Percentiles rank a stretch among this genome's conserved stretches.
Conservation (phyloP, 768 basidiomycete genomes). For the Pulveroboletus sp. region DNA sequence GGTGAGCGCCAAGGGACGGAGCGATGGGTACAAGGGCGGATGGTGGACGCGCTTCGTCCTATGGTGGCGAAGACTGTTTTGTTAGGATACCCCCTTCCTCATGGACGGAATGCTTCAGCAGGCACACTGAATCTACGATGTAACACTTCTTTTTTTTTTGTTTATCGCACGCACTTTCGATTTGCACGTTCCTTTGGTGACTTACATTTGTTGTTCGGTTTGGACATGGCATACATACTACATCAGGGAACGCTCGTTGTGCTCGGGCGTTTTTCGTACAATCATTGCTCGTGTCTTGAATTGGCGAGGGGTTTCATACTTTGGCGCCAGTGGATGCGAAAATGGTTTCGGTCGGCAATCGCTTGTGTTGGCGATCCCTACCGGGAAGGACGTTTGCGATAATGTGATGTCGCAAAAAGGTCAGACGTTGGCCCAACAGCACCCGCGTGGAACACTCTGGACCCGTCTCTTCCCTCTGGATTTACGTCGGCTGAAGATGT, state of each 20-base stretch:
- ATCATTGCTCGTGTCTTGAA: not conserved
- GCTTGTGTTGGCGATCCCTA: too few relatives aligned
- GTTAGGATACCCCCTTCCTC: slow-evolving; percentile 40
- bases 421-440: too few relatives aligned
- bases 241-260: slow-evolving; percentile 2
- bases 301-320: slow-evolving; percentile 6
- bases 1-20: slow-evolving; percentile 59
- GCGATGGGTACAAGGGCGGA: slow-evolving; percentile 65
- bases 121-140: slow-evolving; percentile 33
- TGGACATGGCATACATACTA: slow-evolving; percentile 19
- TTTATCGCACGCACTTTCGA: slow-evolving; percentile 22
- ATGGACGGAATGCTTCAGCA: slow-evolving; percentile 9
- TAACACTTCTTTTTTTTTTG: slow-evolving; percentile 34
- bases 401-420: too few relatives aligned
- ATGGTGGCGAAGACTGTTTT: slow-evolving; percentile 80
- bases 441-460: too few relatives aligned
- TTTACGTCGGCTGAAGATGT: too few relatives aligned
- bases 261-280: not conserved
- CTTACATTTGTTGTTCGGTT: slow-evolving; percentile 22
- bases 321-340: too few relatives aligned
- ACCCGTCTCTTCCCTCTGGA: too few relatives aligned
- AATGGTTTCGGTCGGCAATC: too few relatives aligned
- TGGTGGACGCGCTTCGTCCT: slow-evolving; percentile 76
- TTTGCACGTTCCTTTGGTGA: slow-evolving; percentile 25
- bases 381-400: too few relatives aligned